phyloP scores from a whole-genome alignment of 805 yeast species.

The Myxozyma neotropica region DNA sequence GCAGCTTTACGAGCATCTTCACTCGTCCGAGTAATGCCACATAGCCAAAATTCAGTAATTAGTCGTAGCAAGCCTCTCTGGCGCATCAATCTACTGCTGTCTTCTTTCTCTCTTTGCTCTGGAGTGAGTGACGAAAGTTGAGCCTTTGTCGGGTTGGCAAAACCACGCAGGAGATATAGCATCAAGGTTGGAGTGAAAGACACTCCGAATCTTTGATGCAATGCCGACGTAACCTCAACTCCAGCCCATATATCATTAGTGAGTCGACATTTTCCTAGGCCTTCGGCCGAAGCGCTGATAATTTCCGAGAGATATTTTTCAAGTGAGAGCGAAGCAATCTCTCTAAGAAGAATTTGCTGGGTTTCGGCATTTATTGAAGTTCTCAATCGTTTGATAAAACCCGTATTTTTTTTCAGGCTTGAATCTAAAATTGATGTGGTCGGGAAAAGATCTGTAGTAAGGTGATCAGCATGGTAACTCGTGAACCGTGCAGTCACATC shows the following conservation, averaged over 20 bases:
- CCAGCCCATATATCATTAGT: constrained; percentile 63
- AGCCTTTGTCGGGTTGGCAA: constrained; percentile 34
- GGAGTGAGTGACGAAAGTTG: constrained; percentile 33
- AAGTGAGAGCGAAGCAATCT: constrained; percentile 62
- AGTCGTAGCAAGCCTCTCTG: constrained; percentile 55
- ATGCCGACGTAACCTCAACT: constrained; percentile 65
- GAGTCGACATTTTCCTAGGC: constrained; percentile 55
- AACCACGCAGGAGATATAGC: constrained; percentile 35
- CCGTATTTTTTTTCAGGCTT: constrained; percentile 76
- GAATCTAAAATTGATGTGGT: constrained; percentile 53
- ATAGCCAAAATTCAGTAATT: constrained; percentile 59
- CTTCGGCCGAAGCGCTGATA: constrained; percentile 62
- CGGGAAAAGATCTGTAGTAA: constrained; percentile 23
- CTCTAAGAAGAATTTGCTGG: constrained; percentile 54
- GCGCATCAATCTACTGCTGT: constrained; percentile 45
- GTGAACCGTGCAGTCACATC: too few species aligned
- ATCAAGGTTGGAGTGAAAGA: constrained; percentile 49
- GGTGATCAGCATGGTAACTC: not conserved
- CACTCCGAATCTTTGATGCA: constrained; percentile 72
- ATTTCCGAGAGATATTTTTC: constrained; percentile 77
- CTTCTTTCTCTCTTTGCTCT: constrained; percentile 50
- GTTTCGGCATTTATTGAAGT: constrained; percentile 59
- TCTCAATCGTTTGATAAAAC: constrained; percentile 71
- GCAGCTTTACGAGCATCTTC: constrained; percentile 46
- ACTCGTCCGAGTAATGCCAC: constrained; percentile 56